Evolutionary conservation across 495 filamentous ascomycete species (phyloP).

Genomic region (Neurospora hispaniola): DNA sequence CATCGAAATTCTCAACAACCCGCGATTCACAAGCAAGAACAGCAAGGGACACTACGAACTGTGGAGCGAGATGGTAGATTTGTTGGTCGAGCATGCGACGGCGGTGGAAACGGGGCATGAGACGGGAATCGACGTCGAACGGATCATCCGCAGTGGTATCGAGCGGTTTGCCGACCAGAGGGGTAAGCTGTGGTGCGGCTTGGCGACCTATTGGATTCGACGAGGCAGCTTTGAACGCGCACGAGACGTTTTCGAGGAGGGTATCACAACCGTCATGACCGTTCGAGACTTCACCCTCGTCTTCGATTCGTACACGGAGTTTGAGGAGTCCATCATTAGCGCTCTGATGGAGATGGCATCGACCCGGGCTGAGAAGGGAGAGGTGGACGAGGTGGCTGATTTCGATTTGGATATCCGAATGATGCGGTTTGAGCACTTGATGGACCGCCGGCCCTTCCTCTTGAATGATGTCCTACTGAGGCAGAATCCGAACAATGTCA

Average conservation of each 20-base stretch:
- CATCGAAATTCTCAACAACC: constrained; percentile 89
- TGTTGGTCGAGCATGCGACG: constrained; percentile 84
- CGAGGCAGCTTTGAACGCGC: constrained; percentile 83
- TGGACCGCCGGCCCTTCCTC: constrained; percentile 94
- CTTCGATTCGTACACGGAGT: constrained; percentile 94
- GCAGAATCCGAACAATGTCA: constrained; percentile 94
- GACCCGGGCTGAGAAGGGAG: constrained; percentile 68
- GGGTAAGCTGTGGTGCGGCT: constrained; percentile 90
- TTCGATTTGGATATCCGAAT: constrained; percentile 95
- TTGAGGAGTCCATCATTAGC: constrained; percentile 91
- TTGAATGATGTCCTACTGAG: constrained; percentile 92
- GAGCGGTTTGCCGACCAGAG: constrained; percentile 86
- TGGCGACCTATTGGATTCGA: constrained; percentile 96
- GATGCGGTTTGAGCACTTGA: constrained; percentile 95
- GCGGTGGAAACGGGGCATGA: constrained; percentile 72
- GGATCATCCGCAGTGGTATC: constrained; percentile 89
- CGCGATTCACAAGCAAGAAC: constrained; percentile 82
- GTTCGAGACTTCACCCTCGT: constrained; percentile 96
- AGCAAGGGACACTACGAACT: constrained; percentile 92
- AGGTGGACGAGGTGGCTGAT: constrained; percentile 75
- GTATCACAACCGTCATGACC: constrained; percentile 96
- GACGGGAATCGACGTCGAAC: constrained; percentile 80
- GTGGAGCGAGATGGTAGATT: constrained; percentile 97
- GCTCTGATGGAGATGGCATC: constrained; percentile 84
- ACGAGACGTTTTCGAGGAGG: constrained; percentile 91